Evolutionary conservation across 208 protist species (phyloP), one percentile per base, ranked within the genome.

Genomic region (Leishmania tarentolae): DNA sequence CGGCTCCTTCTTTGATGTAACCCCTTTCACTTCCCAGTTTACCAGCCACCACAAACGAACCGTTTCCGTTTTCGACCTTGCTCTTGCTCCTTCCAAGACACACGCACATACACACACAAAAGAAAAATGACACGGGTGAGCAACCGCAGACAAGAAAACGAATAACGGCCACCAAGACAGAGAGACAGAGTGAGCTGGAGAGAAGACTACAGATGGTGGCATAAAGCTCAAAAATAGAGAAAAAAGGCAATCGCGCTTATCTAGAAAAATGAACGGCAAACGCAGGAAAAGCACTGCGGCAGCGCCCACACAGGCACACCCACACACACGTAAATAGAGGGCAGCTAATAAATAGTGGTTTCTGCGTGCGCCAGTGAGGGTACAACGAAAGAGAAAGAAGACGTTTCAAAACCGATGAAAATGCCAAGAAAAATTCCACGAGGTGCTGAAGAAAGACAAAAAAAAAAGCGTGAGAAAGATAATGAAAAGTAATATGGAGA

Each of bases 401-500:
- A 31, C 28, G 63, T n/a, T 21, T 8, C 15, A 28, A 35, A 35
- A 31, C 24, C 63, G 4, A 6, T 13, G 15, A 42, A 31, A 6
- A 24, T 35, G 5, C 9, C 4, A 35, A 40, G 9, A 13, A 15
- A 19, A 68, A 19, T 42, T 42, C 63, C 63, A 40, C 6, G 63
- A 68, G 63, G 40, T 82, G n/a, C 3, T 47, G 47, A 9, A 4
- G 69, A 0, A 76, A 6, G 71, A 57, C 28, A 24, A 83, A 3
- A 59, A 46, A 59, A n/a, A n/a, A n/a, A n/a, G n/a, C n/a, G n/a
- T n/a, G 11, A 46, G 42, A 85, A 56, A 78, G 47, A n/a, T 65
- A 78, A 75, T 78, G n/a, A 65, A 37, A 57, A 53, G 75, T 56
- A 66, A 42, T 21, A 65, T 15, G 71, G 59, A 46, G 59, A 7